Conservation (phyloP, 495 filamentous ascomycete species). For the Penicillium odoratum region DNA sequence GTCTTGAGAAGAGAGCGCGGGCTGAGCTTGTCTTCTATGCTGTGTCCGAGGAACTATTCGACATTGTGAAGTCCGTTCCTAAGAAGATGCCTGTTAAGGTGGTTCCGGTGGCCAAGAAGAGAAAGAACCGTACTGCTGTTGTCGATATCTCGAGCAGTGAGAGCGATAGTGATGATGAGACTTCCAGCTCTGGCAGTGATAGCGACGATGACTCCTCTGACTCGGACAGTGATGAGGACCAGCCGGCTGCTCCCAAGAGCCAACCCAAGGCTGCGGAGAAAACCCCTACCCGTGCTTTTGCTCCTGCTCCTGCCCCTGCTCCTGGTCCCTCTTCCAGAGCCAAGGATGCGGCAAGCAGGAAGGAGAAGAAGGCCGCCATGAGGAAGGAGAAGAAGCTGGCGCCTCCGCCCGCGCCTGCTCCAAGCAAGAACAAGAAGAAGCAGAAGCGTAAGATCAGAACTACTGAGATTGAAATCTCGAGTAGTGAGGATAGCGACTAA, state of each 20-base stretch:
- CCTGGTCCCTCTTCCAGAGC: background rate
- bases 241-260: background rate
- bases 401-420: slow-evolving; percentile 4
- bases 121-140: slow-evolving; percentile 53
- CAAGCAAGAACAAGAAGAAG: slow-evolving; percentile 28
- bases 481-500: slow-evolving; percentile 34
- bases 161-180: slow-evolving; percentile 40
- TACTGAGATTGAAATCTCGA: slow-evolving; percentile 30
- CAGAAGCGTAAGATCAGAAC: slow-evolving; percentile 32
- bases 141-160: slow-evolving; percentile 45
- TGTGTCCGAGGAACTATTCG: slow-evolving; percentile 37
- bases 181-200: slow-evolving; percentile 22
- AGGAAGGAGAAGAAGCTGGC: slow-evolving; percentile 15
- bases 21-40: slow-evolving; percentile 49
- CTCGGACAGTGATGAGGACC: slow-evolving; percentile 29
- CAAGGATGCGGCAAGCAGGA: slow-evolving; percentile 7
- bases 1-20: slow-evolving; percentile 44
- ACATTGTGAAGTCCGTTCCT: slow-evolving; percentile 28
- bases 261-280: background rate
- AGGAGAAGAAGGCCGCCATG: slow-evolving; percentile 10
- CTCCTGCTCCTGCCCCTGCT: background rate
- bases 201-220: background rate
- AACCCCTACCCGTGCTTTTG: background rate
- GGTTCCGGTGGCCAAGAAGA: slow-evolving; percentile 53
- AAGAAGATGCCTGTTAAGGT: slow-evolving; percentile 34